Percentiles rank a stretch among this genome's conserved stretches.
These are phyloP conservation scores for Starmerella bombicola DNA, from an alignment of 805 yeast species.

Conservation along the genomic window DNA sequence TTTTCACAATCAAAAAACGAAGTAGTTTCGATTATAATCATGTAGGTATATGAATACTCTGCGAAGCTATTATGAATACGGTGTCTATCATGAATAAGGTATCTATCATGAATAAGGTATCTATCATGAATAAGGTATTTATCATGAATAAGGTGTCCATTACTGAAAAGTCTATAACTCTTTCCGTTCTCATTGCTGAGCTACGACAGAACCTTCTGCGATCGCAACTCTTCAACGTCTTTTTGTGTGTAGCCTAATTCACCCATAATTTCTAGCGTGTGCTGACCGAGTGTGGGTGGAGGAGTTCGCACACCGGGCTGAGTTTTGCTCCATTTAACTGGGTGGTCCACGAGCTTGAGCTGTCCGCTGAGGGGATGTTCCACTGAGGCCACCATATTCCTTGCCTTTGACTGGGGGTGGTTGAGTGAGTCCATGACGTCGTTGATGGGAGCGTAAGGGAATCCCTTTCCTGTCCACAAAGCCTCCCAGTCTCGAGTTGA, in stretches of 20 bases:
- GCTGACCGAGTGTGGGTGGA: conserved; percentile 34
- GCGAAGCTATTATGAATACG: too few species aligned
- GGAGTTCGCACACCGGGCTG: conserved; percentile 28
- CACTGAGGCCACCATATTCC: conserved; percentile 30
- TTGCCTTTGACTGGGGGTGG: conserved; percentile 30
- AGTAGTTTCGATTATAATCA: too few species aligned
- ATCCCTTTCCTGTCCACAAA: conserved; percentile 26
- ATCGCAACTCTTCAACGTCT: too few species aligned
- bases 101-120: too few species aligned
- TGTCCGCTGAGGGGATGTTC: conserved; percentile 31
- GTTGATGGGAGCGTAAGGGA: conserved; percentile 34
- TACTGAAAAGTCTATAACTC: too few species aligned
- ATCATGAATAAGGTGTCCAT: too few species aligned
- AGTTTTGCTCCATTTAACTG: conserved; percentile 31
- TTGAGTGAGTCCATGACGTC: conserved; percentile 30
- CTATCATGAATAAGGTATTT: too few species aligned
- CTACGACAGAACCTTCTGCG: too few species aligned
- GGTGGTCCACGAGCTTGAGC: conserved; percentile 30
- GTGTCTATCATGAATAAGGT: too few species aligned
- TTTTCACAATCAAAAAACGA: too few species aligned
- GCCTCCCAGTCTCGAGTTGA: conserved; percentile 31
- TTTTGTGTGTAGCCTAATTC: conserved; percentile 24
- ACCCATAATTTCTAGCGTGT: conserved; percentile 28
- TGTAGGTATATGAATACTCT: too few species aligned
- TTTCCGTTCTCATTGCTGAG: too few species aligned